Base-by-base conservation (phyloP, 306 rosid species). In the Inga oerstediana region DNA sequence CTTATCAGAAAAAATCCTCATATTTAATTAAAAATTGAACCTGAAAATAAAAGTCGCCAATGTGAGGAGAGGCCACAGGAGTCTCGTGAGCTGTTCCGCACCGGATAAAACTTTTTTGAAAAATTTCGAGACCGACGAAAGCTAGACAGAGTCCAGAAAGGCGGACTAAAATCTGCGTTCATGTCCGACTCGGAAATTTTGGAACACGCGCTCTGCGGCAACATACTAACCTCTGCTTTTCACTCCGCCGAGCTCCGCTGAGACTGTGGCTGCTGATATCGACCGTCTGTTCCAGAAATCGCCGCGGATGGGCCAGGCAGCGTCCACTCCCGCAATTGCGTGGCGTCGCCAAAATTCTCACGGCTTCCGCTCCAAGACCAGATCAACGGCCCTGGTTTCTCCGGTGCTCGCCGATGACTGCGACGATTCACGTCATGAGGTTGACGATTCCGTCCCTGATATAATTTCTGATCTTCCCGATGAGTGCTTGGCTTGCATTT, bases 221-320 rank as follows among this genome's bases (percentile, higher is more conserved):
- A 10, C 65, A 27, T 48, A 61, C 41, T 46, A 7, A 15, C 22
- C 3, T 48, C 61, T 48, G 13, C 14, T 37, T 27, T 27, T 30
- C 39, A 56, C 39, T 44, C n/a, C 34, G 22, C 39, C 34, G n/a
- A 44, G 70, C 10, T 74, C 46, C 45, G 14, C 59, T 37, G 51
- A 86, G 46, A 74, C 78, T 80, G 81, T 34, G 78, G 77, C n/a
- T n/a, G 58, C 81, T 24, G 56, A 81, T 82, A 77, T 52, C 78
- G 24, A 59, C 85, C 84, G 85, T 87, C 41, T 39, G 2, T 58
- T 80, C 51, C 10, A 32, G 16, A 48, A 45, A 32, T 52, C 58
- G 54, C 83, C 85, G 89, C 92, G 89, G 89, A 97, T 97, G 99
- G 99, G 99, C 91, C 97, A 97, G 84, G 86, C 97, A 83, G 68